Conservation (phyloP, 31 red algal species). For the Porphyra umbilicalis region DNA sequence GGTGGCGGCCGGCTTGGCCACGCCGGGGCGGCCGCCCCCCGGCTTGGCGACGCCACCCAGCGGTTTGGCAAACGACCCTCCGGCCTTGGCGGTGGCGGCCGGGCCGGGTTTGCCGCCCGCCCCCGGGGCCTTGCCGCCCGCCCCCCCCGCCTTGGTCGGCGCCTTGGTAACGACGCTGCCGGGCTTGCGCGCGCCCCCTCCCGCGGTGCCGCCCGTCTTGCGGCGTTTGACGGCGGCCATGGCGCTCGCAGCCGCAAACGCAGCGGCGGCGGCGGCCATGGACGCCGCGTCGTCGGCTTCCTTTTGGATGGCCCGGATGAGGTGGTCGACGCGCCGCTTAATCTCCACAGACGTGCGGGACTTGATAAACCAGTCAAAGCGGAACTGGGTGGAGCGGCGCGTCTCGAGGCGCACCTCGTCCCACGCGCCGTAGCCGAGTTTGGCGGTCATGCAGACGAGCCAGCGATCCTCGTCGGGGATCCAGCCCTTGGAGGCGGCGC, state of each 20-base stretch:
- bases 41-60: not conserved
- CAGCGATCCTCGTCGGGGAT: slow-evolving; percentile 98
- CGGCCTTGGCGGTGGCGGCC: not conserved
- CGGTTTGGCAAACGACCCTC: not conserved
- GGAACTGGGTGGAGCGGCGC: slow-evolving; percentile 85
- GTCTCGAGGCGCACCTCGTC: slow-evolving; percentile 94
- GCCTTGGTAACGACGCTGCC: not conserved
- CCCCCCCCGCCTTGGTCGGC: too few relatives aligned
- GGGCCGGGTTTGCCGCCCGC: not conserved
- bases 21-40: not conserved
- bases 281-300: slow-evolving; percentile 81
- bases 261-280: not conserved
- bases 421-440: slow-evolving; percentile 93
- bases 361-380: slow-evolving; percentile 99
- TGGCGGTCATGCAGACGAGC: slow-evolving; percentile 88
- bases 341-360: slow-evolving; percentile 88
- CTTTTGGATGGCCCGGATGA: slow-evolving; percentile 90
- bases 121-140: not conserved
- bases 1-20: not conserved
- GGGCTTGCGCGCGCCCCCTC: not conserved
- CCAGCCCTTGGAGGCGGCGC: slow-evolving; percentile 70
- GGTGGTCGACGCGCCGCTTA: slow-evolving; percentile 79
- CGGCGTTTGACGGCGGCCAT: not conserved
- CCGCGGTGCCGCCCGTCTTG: not conserved
- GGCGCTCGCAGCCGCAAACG: not conserved